Evolutionary conservation across 1,284 basidiomycete species (phyloP), one percentile per base, ranked within the genome.

Genomic region (Sporisorium sorghi): DNA sequence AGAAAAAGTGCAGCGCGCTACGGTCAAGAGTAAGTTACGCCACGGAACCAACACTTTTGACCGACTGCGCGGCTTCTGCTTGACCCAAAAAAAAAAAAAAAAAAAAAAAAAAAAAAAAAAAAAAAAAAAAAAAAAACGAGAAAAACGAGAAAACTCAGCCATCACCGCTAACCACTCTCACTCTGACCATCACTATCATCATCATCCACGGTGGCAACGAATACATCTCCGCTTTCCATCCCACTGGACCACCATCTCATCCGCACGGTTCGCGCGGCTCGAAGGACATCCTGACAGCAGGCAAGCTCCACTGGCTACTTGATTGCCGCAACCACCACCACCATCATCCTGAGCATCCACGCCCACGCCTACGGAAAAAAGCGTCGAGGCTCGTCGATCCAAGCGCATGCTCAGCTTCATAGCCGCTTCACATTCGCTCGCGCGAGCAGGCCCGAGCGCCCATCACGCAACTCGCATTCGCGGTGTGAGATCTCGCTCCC

Each of bases 11-110:
- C 43, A 19, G 26, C 46, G 21, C 52, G 48, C 24, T 30, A n/a
- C n/a, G n/a, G n/a, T n/a, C n/a, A n/a, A n/a, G n/a, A n/a, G n/a
- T n/a, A 30, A 30, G 28, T 47, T 24, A 39, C 33, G 48, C 49
- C 42, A 6, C 26, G 26, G 43, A 63, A 63, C 21, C 55, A 64
- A 64, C 61, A 53, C 61, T 15, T 17, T 47, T 57, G n/a, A n/a
- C n/a, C n/a, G n/a, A n/a, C n/a, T n/a, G n/a, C n/a, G n/a, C n/a
- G n/a, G n/a, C n/a, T n/a, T n/a, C n/a, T n/a, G n/a, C n/a, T n/a
- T n/a, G n/a, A n/a, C n/a, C n/a, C n/a, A 17, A 30, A n/a, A 32
- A 12, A 12, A 28, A 49, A 48, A 37, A 39, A 23, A 39, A 32
- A 47, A 32, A 46, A 19, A 30, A 21, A 49, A 10, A 49, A 28